Percentiles rank a stretch among this genome's conserved stretches.
Conservation (phyloP, 2,329 filamentous ascomycete species). For the Sordariomycetes sp. region DNA sequence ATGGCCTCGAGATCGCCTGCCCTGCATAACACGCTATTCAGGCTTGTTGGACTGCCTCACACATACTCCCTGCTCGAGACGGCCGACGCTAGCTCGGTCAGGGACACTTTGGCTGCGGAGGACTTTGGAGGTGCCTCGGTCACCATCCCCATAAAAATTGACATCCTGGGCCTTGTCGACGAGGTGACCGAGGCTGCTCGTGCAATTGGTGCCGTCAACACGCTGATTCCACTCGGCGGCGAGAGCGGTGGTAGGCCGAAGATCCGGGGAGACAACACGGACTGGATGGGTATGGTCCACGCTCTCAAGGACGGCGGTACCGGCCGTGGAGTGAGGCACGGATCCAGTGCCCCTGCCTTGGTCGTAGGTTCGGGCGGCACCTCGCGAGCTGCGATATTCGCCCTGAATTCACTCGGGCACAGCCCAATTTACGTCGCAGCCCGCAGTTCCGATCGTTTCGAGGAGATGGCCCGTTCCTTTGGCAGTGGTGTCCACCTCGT, state of each 20-base stretch:
- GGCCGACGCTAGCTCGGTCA: conserved; percentile 47
- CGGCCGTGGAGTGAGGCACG: neutral
- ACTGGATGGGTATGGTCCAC: conserved; percentile 86
- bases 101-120: conserved; percentile 53
- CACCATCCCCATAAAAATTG: conserved; percentile 88
- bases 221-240: conserved; percentile 55
- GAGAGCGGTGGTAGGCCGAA: conserved; percentile 31
- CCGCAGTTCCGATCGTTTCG: conserved; percentile 59
- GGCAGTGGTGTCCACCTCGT: conserved; percentile 60
- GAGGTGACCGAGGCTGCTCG: conserved; percentile 68
- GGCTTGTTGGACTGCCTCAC: conserved; percentile 69
- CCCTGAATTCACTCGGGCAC: conserved; percentile 74
- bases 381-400: conserved; percentile 81
- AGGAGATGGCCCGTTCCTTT: conserved; percentile 60
- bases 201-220: conserved; percentile 88
- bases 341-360: conserved; percentile 26
- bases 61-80: conserved; percentile 72
- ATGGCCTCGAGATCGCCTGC: conserved; percentile 73
- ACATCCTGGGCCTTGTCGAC: conserved; percentile 74
- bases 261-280: conserved; percentile 83
- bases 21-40: conserved; percentile 81
- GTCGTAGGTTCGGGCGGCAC: conserved; percentile 91
- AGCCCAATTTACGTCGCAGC: conserved; percentile 80
- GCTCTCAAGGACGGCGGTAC: conserved; percentile 63
- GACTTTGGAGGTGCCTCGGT: conserved; percentile 90